Percentiles rank a stretch among this genome's conserved stretches.
These are phyloP conservation scores for Verbena officinalis DNA, from an alignment of 257 asterid species.

Conservation along the genomic window DNA sequence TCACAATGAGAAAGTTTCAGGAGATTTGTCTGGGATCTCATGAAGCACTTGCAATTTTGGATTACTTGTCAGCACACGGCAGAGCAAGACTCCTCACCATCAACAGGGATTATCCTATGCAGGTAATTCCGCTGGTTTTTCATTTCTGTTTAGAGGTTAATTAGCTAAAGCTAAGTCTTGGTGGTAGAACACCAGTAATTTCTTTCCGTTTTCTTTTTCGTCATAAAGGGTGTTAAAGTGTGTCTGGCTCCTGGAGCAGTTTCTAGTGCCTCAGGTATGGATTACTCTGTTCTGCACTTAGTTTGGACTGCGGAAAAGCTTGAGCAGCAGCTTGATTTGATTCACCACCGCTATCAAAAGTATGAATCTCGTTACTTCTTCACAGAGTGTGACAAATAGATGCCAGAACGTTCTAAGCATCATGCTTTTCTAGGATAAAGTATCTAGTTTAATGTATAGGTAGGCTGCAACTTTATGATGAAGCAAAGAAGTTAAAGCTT, in stretches of 20 bases:
- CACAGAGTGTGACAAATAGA: neutral
- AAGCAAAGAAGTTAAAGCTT: conserved; percentile 10
- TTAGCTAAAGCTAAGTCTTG: neutral
- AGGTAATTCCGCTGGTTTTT: conserved; percentile 43
- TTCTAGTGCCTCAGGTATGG: conserved; percentile 53
- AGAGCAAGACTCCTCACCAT: conserved; percentile 52
- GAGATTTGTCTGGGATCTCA: conserved; percentile 60
- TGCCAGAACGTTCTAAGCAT: neutral
- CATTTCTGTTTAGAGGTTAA: neutral
- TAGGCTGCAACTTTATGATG: conserved; percentile 32
- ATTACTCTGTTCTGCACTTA: conserved; percentile 70
- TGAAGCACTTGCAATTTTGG: conserved; percentile 67
- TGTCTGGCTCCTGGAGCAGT: conserved; percentile 62
- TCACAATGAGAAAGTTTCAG: conserved; percentile 62
- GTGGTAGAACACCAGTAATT: neutral
- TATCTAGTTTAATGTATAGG: no score
- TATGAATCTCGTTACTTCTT: conserved; percentile 29
- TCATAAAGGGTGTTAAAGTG: conserved; percentile 76
- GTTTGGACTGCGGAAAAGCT: conserved; percentile 71
- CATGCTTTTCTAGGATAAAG: conserved; percentile 16
- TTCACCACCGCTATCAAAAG: conserved; percentile 68
- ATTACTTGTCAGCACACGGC: conserved; percentile 56
- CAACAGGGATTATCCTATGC: conserved; percentile 47
- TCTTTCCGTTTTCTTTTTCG: conserved; percentile 1
- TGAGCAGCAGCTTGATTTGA: conserved; percentile 67